These are phyloP conservation scores for Xylaria sp. DNA, from an alignment of 2,329 filamentous ascomycete genomes.

Conservation along the genomic window DNA sequence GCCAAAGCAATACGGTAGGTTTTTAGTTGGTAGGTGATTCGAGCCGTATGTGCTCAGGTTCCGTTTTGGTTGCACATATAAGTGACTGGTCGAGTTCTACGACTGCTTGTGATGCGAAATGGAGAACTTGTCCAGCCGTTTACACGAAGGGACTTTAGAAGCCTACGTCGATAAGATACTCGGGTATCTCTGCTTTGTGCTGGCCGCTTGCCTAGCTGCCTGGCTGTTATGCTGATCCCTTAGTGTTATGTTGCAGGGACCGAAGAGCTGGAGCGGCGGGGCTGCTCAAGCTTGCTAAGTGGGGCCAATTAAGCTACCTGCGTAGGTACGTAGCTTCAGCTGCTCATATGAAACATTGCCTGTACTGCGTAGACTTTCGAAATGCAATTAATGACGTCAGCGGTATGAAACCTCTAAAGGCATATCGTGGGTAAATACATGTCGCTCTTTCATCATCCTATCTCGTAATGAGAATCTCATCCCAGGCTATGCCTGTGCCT, in stretches of 20 bases:
- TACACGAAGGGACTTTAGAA: neutral
- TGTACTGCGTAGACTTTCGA: no score
- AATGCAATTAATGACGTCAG: conserved; percentile 3
- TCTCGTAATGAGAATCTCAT: no score
- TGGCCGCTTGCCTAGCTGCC: neutral
- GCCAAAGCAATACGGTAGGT: neutral
- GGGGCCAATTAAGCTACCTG: neutral
- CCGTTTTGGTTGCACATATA: neutral
- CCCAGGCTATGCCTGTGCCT: no score
- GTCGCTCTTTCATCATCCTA: neutral
- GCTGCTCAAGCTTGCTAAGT: conserved; percentile 14
- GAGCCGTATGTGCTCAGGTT: neutral
- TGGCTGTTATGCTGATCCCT: neutral
- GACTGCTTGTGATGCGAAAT: neutral
- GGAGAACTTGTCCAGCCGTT: neutral
- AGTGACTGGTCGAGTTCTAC: neutral
- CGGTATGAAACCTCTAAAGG: neutral
- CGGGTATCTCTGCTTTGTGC: neutral
- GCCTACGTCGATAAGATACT: neutral
- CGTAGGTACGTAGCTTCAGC: neutral
- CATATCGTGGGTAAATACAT: neutral
- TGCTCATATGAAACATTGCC: neutral
- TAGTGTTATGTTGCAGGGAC: neutral
- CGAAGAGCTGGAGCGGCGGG: conserved; percentile 22
- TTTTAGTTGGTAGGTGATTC: neutral